Evolutionary conservation across 2,329 filamentous ascomycete genomes (phyloP), one percentile per base, ranked within the genome.

Genomic region (Curvularia lunata): DNA sequence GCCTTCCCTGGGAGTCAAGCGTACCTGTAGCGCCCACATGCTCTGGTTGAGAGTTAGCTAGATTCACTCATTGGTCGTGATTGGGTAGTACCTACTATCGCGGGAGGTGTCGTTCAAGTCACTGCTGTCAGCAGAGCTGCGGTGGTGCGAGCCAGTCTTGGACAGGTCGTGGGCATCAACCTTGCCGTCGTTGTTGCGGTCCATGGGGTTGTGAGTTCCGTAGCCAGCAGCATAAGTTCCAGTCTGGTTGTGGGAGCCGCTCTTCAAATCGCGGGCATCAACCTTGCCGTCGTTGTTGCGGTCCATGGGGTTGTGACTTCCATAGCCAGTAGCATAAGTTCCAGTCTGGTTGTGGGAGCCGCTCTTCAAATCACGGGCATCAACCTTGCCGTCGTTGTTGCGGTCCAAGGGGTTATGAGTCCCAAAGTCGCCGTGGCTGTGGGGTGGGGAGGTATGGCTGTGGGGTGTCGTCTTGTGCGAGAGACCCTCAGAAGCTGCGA

Each of bases 341-440:
- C 25, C 25, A 27, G 25, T 27, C 25, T 9, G 28, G 10, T 12
- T 23, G 54, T 57, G 37, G 21, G 46, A 53, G 40, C 41, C 30
- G 32, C 40, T 46, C 38, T 56, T 52, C 41, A 58, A 9, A 23
- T 61, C 62, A 23, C 51, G 42, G 13, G 47, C 42, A 10, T 47
- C 37, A 23, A 53, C 37, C 27, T 38, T 51, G 27, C 56, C 51
- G 27, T 54, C 54, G 25, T 49, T 58, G 47, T 58, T 52, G 48
- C 56, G 56, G 46, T 59, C 56, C 12, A 59, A 45, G 13, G 56
- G 56, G 49, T 62, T 59, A 34, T 27, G 30, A 12, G 52, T 53
- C n/a, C 66, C 52, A 32, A 58, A 63, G 40, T 67, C 68, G 8
- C 65, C 67, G 13, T 69, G 68, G 28, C 56, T 58, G 19, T 34